These are phyloP conservation scores for Leccinellum rugosiceps DNA, from an alignment of 768 basidiomycete genomes.

Conservation along the genomic window DNA sequence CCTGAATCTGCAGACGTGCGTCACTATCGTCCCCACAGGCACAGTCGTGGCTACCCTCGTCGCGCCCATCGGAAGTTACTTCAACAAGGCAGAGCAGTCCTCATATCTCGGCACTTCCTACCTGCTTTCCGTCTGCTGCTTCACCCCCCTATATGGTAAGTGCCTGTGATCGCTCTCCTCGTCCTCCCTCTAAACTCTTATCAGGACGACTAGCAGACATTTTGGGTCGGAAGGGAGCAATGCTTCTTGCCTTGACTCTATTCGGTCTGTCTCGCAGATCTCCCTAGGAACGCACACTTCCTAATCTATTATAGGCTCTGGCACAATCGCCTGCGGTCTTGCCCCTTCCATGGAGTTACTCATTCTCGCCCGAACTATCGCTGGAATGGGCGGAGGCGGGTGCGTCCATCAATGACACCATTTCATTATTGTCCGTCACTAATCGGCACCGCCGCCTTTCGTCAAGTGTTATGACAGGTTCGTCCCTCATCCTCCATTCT, in stretches of 20 bases:
- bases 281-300: slow-evolving; percentile 9
- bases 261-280: slow-evolving; percentile 57
- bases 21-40: slow-evolving; percentile 34
- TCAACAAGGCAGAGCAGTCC: slow-evolving; percentile 73
- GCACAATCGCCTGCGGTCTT: slow-evolving; percentile 82
- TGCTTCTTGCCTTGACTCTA: slow-evolving; percentile 77
- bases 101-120: slow-evolving; percentile 90
- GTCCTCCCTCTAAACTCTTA: slow-evolving; percentile 20
- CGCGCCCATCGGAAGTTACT: slow-evolving; percentile 82
- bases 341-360: slow-evolving; percentile 83
- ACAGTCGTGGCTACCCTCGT: slow-evolving; percentile 86
- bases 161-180: slow-evolving; percentile 9
- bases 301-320: slow-evolving; percentile 51
- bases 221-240: slow-evolving; percentile 80
- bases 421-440: not conserved
- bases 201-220: slow-evolving; percentile 82
- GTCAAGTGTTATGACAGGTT: slow-evolving; percentile 81
- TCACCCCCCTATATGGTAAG: slow-evolving; percentile 84
- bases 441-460: slow-evolving; percentile 18
- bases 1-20: not conserved
- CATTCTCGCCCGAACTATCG: slow-evolving; percentile 77
- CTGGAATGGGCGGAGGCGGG: slow-evolving; percentile 93
- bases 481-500: slow-evolving; percentile 7
- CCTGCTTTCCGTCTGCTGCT: slow-evolving; percentile 84
- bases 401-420: slow-evolving; percentile 36